Conservation (phyloP, 495 filamentous ascomycete genomes). For the Halenospora varia region DNA sequence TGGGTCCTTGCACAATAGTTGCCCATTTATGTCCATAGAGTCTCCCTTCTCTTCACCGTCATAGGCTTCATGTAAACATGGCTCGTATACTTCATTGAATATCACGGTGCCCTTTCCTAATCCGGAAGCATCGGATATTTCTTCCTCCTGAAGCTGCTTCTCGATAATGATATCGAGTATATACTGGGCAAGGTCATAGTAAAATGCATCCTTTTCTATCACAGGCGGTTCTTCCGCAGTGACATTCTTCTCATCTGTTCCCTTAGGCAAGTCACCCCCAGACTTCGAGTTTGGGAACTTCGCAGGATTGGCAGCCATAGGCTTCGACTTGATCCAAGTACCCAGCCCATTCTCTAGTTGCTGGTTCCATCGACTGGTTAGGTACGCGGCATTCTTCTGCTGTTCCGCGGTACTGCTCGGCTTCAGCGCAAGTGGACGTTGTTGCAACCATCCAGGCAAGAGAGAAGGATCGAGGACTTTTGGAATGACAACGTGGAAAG, state of each 20-base stretch:
- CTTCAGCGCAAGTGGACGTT: conserved; percentile 9
- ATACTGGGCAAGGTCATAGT: conserved; percentile 15
- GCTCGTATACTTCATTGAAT: conserved; percentile 14
- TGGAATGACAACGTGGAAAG: conserved; percentile 40
- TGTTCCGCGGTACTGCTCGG: conserved; percentile 23
- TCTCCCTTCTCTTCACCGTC: conserved; percentile 1
- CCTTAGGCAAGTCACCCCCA: neutral
- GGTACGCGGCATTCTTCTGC: conserved; percentile 22
- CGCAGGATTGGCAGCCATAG: too few relatives aligned
- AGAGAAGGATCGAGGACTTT: conserved; percentile 41
- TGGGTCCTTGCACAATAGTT: conserved; percentile 17
- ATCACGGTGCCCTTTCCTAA: conserved; percentile 14
- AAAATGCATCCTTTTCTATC: conserved; percentile 16
- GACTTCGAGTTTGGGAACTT: neutral
- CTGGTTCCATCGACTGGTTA: conserved; percentile 18
- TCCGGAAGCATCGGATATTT: conserved; percentile 17
- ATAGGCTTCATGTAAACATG: conserved; percentile 16
- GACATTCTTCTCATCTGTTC: neutral
- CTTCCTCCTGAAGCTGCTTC: conserved; percentile 18
- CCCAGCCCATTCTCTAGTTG: conserved; percentile 12
- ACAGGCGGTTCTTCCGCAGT: neutral
- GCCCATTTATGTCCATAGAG: conserved; percentile 2
- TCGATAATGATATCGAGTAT: conserved; percentile 21
- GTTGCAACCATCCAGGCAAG: conserved; percentile 35
- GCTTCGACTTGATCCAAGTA: conserved; percentile 6